Evolutionary conservation across 169 alveolate species (phyloP).

Genomic region (Cryptosporidium felis): DNA sequence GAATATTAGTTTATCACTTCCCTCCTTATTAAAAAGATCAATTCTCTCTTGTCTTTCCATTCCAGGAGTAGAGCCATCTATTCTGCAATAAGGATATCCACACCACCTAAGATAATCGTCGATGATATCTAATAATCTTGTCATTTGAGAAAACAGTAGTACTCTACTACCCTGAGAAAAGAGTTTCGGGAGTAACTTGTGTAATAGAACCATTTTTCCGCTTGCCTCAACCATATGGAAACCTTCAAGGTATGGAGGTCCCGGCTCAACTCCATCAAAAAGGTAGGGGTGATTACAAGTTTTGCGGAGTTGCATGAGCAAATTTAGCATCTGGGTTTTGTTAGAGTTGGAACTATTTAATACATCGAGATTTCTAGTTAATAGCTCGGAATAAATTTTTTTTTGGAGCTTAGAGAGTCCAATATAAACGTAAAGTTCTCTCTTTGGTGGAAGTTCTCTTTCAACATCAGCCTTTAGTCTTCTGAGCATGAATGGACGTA

Average conservation of each 20-base stretch:
- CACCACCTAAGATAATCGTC: constrained; percentile 79
- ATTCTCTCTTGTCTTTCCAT: constrained; percentile 82
- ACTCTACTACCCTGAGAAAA: constrained; percentile 85
- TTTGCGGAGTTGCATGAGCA: constrained; percentile 87
- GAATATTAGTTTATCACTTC: constrained; percentile 79
- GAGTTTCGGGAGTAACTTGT: constrained; percentile 85
- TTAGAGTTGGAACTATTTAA: constrained; percentile 79
- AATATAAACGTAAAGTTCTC: constrained; percentile 85
- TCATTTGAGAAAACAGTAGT: constrained; percentile 85
- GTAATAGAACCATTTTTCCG: constrained; percentile 88
- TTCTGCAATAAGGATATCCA: constrained; percentile 78
- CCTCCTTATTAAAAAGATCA: constrained; percentile 83
- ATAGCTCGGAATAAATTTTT: constrained; percentile 83
- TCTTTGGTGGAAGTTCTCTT: constrained; percentile 86
- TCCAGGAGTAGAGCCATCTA: constrained; percentile 81
- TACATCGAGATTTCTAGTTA: constrained; percentile 78
- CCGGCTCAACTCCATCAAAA: constrained; percentile 78
- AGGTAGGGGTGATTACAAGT: constrained; percentile 88
- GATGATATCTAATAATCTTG: constrained; percentile 78
- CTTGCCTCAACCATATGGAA: constrained; percentile 82
- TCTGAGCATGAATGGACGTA: constrained; percentile 87
- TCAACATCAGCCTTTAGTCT: constrained; percentile 89
- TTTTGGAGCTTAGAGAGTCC: constrained; percentile 84
- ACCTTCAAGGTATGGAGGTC: constrained; percentile 79
- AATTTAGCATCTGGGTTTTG: constrained; percentile 83